Evolutionary conservation across 331 rosid genomes (phyloP), one percentile per base, ranked within the genome.

Genomic region (Malus hybrid): DNA sequence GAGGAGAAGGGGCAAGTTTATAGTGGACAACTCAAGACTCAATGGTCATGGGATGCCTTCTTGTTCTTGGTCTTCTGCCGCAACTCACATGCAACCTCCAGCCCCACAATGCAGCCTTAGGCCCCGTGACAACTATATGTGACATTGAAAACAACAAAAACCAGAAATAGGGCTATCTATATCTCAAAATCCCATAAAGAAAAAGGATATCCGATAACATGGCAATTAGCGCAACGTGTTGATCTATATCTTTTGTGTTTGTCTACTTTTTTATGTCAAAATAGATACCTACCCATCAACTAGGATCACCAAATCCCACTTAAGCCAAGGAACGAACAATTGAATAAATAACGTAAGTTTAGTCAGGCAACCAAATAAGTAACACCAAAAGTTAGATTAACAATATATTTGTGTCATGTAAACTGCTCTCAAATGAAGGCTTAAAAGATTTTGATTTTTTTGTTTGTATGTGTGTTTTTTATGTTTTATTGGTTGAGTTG

Each of bases 11-110:
- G 67, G 3, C 57, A n/a, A 19, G 22, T 27, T 59, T 22, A 56
- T 83, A 79, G 36, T 3, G 4, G 74, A 86, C 90, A 86, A 83
- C 89, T 84, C 87, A 42, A 39, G 44, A 82, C 70, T 18, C 85
- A 80, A 80, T 61, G 22, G 64, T 50, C 72, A 28, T 62, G 67
- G 64, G 67, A 76, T 71, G 14, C 78, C 85, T 22, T 24, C 27
- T 42, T 46, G 34, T 70, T 19, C 48, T 59, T 44, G 74, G 67
- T 46, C 33, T 29, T 60, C 50, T 36, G 10, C 48, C 81, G 28
- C 63, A 63, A 4, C 72, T 80, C 86, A 80, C 87, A 83, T 81
- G 83, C 83, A 79, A 20, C 36, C 67, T 24, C 50, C n/a, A 20
- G 55, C 72, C 69, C 79, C 74, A 39, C 69, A 31, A 44, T 44